phyloP scores from a whole-genome alignment of 1,139 yeast genomes.

The Scheffersomyces quercinus region DNA sequence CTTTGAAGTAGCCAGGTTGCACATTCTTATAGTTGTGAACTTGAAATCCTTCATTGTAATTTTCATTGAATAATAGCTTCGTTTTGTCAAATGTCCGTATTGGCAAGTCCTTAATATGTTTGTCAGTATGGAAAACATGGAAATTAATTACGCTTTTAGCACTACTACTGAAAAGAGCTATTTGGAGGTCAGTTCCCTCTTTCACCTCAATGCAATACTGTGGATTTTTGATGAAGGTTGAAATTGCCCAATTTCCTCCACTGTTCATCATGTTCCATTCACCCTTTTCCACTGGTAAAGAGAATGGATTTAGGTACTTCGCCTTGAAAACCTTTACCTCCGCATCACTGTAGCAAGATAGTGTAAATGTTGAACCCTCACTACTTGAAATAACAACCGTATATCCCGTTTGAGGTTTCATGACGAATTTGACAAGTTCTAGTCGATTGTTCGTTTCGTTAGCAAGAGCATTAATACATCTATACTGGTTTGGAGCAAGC shows the following conservation, averaged over 20 bases:
- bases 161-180: conserved; percentile 26
- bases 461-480: conserved; percentile 15
- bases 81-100: conserved; percentile 30
- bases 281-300: conserved; percentile 29
- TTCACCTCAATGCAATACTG: conserved; percentile 45
- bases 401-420: conserved; percentile 26
- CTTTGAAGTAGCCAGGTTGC: conserved; percentile 37
- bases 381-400: conserved; percentile 27
- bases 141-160: conserved; percentile 30
- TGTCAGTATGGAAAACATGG: conserved; percentile 43
- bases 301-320: conserved; percentile 18
- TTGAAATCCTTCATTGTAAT: conserved; percentile 25
- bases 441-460: conserved; percentile 33
- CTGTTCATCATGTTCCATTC: conserved; percentile 49
- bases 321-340: conserved; percentile 26
- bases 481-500: conserved; percentile 29
- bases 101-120: conserved; percentile 11
- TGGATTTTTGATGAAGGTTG: conserved; percentile 61
- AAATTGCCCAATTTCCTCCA: conserved; percentile 61
- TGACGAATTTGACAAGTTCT: conserved; percentile 21
- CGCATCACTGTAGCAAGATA: conserved; percentile 36
- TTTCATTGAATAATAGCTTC: conserved; percentile 28
- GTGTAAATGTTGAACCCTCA: conserved; percentile 32
- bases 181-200: conserved; percentile 15
- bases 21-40: conserved; percentile 22